Evolutionary conservation across 2,329 filamentous ascomycete genomes (phyloP), one percentile per base, ranked within the genome.

Genomic region (Xylaria sp.): DNA sequence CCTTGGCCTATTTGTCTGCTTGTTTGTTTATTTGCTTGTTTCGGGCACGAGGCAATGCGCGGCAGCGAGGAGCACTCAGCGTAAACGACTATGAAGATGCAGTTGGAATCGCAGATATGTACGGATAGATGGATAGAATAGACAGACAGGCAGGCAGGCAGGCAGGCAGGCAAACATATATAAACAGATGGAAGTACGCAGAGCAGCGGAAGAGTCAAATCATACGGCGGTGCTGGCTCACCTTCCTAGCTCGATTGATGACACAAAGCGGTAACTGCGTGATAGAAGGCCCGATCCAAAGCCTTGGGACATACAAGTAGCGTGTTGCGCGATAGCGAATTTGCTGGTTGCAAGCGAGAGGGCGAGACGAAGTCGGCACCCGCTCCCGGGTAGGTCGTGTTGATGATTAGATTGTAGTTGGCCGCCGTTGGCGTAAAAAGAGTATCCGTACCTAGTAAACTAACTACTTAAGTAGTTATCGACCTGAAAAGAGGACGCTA

Each of bases 221-320:
- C 67, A 73, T 72, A 65, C 41, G 70, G 68, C 70, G 73, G 69
- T 73, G 72, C 68, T 73, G 72, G 75, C 75, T 76, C 75, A 76
- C 75, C 75, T 76, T 76, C 73, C 73, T 74, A 67, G 73, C 72
- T 72, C 68, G 60, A 68, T 55, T 58, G 23, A 43, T 64, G 34
- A 48, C 43, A 43, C 32, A 46, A 43, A 56, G 28, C 8, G 23
- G 36, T 23, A 50, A 39, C 32, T 34, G 60, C 60, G 61, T 57
- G 67, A 53, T 56, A 55, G 30, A 56, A 65, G 60, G 55, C 48
- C 66, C 52, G 46, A 55, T 55, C 52, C 52, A 36, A 36, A 36
- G 32, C 52, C 52, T 34, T 23, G 15, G 12, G 53, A 18, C 23
- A 30, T 28, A 28, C 15, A 45, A 10, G 52, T 55, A 36, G 52